A percentile compares a stretch with the other conserved stretches of the same genome.
Evolutionary conservation across 345 rosid genomes (phyloP).

Genomic region (Acer yangbiense): DNA sequence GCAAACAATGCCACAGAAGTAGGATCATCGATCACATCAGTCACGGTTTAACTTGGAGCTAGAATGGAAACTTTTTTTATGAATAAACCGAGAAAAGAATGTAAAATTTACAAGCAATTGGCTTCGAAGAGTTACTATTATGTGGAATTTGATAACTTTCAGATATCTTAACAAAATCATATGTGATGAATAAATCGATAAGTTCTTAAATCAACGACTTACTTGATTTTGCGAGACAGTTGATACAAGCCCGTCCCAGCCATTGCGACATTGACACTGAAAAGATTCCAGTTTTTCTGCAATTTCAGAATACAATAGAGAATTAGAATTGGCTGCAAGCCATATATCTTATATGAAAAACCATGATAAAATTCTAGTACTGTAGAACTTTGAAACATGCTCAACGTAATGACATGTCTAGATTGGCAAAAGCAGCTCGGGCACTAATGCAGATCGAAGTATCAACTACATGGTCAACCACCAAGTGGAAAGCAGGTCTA

Average conservation of each 20-base stretch:
- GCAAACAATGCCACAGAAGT: background rate
- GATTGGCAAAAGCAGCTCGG: background rate
- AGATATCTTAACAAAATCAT: background rate
- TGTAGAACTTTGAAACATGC: background rate
- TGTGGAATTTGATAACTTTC: background rate
- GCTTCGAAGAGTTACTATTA: background rate
- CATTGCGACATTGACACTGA: constrained; percentile 42
- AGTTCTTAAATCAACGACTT: constrained; percentile 17
- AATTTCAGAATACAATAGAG: background rate
- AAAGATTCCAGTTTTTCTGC: constrained; percentile 55
- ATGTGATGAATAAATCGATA: background rate
- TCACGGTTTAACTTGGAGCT: background rate
- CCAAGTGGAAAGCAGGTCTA: no score
- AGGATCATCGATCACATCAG: background rate
- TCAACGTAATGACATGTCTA: background rate
- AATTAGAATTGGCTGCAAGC: background rate
- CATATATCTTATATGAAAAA: background rate
- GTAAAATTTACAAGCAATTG: background rate
- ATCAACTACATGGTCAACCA: no score
- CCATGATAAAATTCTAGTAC: background rate
- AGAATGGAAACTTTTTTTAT: background rate
- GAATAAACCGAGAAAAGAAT: background rate
- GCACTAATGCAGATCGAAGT: background rate
- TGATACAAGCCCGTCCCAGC: constrained; percentile 43
- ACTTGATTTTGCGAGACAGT: constrained; percentile 46